These are phyloP conservation scores for Hortiboletus flavorubellus DNA, from an alignment of 768 basidiomycete genomes.

Conservation along the genomic window DNA sequence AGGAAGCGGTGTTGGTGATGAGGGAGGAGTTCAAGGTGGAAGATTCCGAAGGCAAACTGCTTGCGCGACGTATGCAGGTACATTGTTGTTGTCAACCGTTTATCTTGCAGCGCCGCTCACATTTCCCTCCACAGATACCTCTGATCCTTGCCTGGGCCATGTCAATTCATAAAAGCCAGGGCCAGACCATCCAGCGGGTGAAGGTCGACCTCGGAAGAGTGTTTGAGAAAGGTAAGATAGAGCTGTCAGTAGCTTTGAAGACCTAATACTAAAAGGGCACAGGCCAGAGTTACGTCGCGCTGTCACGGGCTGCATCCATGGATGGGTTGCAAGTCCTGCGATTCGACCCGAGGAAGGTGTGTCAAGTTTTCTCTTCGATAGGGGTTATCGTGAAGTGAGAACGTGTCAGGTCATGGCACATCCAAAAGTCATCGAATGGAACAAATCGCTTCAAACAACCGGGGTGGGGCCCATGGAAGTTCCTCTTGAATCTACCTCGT, in stretches of 20 bases:
- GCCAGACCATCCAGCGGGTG: conserved; percentile 65
- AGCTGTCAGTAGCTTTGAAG: too few relatives aligned
- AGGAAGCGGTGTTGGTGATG: conserved; percentile 46
- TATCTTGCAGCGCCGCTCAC: neutral
- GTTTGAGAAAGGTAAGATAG: conserved; percentile 51
- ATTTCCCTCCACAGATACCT: conserved; percentile 45
- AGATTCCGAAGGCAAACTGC: conserved; percentile 46
- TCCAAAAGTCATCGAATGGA: conserved; percentile 44
- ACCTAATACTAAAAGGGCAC: neutral
- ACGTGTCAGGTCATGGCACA: conserved; percentile 40
- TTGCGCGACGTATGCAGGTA: conserved; percentile 47
- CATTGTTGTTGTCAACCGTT: neutral
- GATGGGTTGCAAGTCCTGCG: conserved; percentile 53
- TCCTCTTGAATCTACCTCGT: neutral
- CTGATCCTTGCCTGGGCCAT: conserved; percentile 77
- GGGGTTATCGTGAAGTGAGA: neutral
- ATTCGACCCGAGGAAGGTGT: conserved; percentile 51
- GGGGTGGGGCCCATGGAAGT: neutral
- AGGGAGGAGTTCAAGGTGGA: conserved; percentile 54
- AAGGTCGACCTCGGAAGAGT: conserved; percentile 62
- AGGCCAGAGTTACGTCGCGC: conserved; percentile 49
- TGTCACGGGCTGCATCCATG: conserved; percentile 51
- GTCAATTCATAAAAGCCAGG: conserved; percentile 77
- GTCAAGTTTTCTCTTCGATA: neutral
- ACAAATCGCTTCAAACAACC: conserved; percentile 24